Evolutionary conservation across 495 filamentous ascomycete genomes (phyloP), one percentile per base, ranked within the genome.

Genomic region (Podospora tetraspora): DNA sequence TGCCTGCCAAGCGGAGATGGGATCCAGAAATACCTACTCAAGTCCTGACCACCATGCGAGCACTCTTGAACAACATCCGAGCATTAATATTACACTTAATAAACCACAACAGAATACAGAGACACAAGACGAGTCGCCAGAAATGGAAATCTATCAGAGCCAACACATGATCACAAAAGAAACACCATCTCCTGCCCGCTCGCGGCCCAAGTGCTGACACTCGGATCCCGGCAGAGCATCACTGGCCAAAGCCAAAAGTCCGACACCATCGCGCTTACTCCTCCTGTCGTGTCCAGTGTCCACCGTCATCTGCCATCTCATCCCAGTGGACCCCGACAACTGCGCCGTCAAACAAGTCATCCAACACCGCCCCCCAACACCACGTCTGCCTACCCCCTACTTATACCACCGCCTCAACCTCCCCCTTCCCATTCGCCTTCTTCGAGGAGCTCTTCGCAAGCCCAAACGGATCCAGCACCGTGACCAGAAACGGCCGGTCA

Each of bases 381-480:
- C 37, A 43, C 43, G 19, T 52, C 43, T 58, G 8, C 27, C 66
- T 19, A 25, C 43, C 25, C 3, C 16, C 19, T 25, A 19, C 34
- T 71, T 34, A 63, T 52, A 58, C 34, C 66, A 59, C 57, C 57
- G 37, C 66, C 56, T 64, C 67, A 64, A 57, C 60, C 67, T 12
- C 29, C 27, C 24, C 69, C 69, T 30, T 52, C 66, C n/a, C 3
- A 24, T 13, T 68, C 70, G 3, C 70, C 70, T 7, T 69, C 70
- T 69, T 90, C 86, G 87, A 87, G 89, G 71, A 85, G 89, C 52
- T 76, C 76, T 62, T 81, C 69, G 73, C 83, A 9, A 91, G 25
- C 71, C 91, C 88, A 76, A 92, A 90, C 3, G 89, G 89, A 75
- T 92, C 90, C 13, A 92, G 3, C 10, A 91, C 34, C 0, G 88